These are phyloP conservation scores for Diplodia scrobiculata DNA, from an alignment of 2,329 filamentous ascomycete genomes.

Conservation along the genomic window DNA sequence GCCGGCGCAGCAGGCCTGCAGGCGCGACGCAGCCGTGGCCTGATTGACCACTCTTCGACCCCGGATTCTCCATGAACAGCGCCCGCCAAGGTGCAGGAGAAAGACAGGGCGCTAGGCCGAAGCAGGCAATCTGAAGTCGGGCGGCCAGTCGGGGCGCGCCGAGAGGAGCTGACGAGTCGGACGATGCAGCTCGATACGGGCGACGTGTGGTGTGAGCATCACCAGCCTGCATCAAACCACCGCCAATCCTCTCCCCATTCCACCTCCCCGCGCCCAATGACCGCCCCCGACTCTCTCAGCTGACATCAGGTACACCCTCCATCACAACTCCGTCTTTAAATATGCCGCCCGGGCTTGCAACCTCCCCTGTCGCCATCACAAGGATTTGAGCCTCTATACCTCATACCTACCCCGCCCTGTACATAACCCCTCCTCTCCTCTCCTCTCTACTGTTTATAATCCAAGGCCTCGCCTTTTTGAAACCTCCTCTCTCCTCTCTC, in stretches of 20 bases:
- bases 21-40: background rate
- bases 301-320: conserved; percentile 9
- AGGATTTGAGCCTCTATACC: conserved; percentile 10
- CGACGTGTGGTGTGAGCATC: conserved; percentile 18
- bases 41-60: background rate
- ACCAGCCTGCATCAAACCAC: conserved; percentile 7
- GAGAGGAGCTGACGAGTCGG: conserved; percentile 21
- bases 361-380: conserved; percentile 2
- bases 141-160: conserved; percentile 13
- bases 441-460: conserved; percentile 13
- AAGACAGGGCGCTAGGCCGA: background rate
- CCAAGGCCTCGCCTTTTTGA: background rate
- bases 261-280: background rate
- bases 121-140: background rate
- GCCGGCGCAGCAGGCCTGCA: background rate
- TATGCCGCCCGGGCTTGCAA: conserved; percentile 6
- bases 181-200: background rate
- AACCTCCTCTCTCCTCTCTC: background rate
- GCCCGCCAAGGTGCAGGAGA: background rate
- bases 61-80: conserved; percentile 22
- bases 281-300: background rate
- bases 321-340: conserved; percentile 3
- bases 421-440: background rate
- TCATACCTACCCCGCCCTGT: conserved; percentile 6
- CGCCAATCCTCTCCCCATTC: conserved; percentile 7